A percentile compares a stretch with the other conserved stretches of the same genome.
Evolutionary conservation across 2,329 filamentous ascomycete genomes (phyloP).

Genomic region (Cladosporium sp.): DNA sequence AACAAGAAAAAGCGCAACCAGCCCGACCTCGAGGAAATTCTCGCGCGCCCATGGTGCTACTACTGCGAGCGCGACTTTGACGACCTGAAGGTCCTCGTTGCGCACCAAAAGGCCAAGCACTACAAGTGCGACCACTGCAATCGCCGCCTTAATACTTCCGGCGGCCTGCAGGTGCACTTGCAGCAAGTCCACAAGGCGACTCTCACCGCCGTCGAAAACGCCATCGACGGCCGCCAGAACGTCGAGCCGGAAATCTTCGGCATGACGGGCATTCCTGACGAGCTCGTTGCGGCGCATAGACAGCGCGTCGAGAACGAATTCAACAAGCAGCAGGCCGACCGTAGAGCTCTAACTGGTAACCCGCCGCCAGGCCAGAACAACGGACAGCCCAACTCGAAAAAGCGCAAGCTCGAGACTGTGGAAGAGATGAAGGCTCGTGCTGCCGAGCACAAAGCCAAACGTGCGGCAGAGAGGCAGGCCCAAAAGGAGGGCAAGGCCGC

Average conservation of each 20-base stretch:
- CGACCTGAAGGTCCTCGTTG: conserved; percentile 93
- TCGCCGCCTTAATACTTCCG: conserved; percentile 86
- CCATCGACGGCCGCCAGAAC: conserved; percentile 79
- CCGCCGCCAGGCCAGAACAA: conserved; percentile 58
- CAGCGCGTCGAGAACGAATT: conserved; percentile 83
- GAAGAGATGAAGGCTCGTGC: conserved; percentile 80
- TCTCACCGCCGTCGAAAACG: conserved; percentile 85
- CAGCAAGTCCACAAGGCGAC: conserved; percentile 98
- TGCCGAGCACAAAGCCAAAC: conserved; percentile 72
- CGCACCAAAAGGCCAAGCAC: conserved; percentile 98
- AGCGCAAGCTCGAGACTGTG: conserved; percentile 70
- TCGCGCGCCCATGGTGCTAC: conserved; percentile 92
- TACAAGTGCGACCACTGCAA: conserved; percentile 95
- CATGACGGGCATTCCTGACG: conserved; percentile 93
- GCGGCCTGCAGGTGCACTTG: conserved; percentile 95
- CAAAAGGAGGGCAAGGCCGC: conserved; percentile 3
- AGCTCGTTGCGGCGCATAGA: conserved; percentile 79
- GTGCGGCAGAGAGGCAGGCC: conserved; percentile 61
- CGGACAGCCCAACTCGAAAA: conserved; percentile 49
- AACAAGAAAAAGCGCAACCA: conserved; percentile 45
- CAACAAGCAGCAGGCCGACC: conserved; percentile 81
- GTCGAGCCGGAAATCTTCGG: conserved; percentile 96
- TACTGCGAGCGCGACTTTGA: conserved; percentile 99
- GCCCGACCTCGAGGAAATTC: conserved; percentile 83
- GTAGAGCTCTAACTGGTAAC: conserved; percentile 80